Percentiles rank a stretch among this genome's conserved stretches.
phyloP scores from a whole-genome alignment of 2,329 filamentous ascomycete species.

The Penicillium crustosum region DNA sequence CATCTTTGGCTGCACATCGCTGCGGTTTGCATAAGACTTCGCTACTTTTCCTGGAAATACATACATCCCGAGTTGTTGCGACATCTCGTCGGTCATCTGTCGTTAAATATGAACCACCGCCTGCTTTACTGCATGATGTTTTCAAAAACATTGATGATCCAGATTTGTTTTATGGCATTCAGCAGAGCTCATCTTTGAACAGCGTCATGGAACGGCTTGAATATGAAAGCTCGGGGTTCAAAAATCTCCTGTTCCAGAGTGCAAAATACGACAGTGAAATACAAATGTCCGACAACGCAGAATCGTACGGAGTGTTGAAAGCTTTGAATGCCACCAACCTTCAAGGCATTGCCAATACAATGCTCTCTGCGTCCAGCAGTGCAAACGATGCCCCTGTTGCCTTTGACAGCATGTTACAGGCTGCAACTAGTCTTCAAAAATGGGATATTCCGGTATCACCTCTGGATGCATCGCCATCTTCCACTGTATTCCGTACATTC shows the following conservation, averaged over 20 bases:
- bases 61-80: slow-evolving; percentile 56
- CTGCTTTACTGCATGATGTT: slow-evolving; percentile 72
- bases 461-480: slow-evolving; percentile 61
- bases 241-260: slow-evolving; percentile 85
- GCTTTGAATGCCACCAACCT: slow-evolving; percentile 79
- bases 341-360: slow-evolving; percentile 77
- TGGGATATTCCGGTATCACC: slow-evolving; percentile 84
- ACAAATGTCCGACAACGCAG: slow-evolving; percentile 56
- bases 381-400: slow-evolving; percentile 51
- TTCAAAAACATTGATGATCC: slow-evolving; percentile 94
- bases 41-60: slow-evolving; percentile 76
- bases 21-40: slow-evolving; percentile 88
- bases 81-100: slow-evolving; percentile 67
- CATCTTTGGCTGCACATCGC: slow-evolving; percentile 68
- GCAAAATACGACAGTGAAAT: slow-evolving; percentile 88
- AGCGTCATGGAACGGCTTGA: slow-evolving; percentile 80
- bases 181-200: slow-evolving; percentile 71
- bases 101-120: slow-evolving; percentile 55
- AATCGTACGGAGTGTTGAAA: slow-evolving; percentile 69
- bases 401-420: slow-evolving; percentile 72
- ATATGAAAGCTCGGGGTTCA: slow-evolving; percentile 83
- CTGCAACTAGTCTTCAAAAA: slow-evolving; percentile 78
- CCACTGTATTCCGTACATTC: slow-evolving; percentile 75
- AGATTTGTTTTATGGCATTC: slow-evolving; percentile 90
- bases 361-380: slow-evolving; percentile 64